Base-by-base conservation (phyloP, 192 early-diverging fungal genomes). In the Spinellus fusiger region DNA sequence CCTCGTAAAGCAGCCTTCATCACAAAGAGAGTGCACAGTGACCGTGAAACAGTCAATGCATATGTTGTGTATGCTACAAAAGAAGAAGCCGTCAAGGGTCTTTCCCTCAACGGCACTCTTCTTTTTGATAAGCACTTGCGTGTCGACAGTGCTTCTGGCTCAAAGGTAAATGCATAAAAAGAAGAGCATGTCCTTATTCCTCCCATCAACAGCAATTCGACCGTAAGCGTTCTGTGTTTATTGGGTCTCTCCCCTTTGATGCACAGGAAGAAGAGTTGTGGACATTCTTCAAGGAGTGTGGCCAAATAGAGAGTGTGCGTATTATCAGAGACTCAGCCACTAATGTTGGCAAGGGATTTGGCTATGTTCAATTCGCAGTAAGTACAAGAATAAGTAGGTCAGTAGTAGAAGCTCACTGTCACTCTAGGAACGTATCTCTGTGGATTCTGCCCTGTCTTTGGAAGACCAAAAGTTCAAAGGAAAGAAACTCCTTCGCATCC, bases 281-380 rank as follows among this genome's bases (percentile, higher is more conserved):
- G 84, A 68, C 65, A 28, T 84, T 86, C 33, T 89, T 92, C 64
- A 81, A 74, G 48, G 73, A 80, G 25, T 88, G 84, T 59, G 86
- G 88, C 7, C 64, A 83, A 9, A 79, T 89, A 57, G 88, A 90
- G 65, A 86, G 89, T 59, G 92, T 96, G 20, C 80, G 93, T 15
- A 75, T 94, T 29, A 80, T 96, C 28, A 86, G 94, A 25, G 95
- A 98, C 68, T 50, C 66, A 22, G 83, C 79, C 57, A 93, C 88
- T 25, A 94, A 92, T 54, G 72, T 95, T 40, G 95, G 95, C 35
- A 98, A 98, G 67, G 95, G 95, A 2, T 89, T 95, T 73, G 95
- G 85, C 0, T 98, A 93, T 73, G 93, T 95, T 35, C 90, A 93
- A 70, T 95, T 94, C 68, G 62, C 68, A 4, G 79, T 57, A 70